Evolutionary conservation across 2,329 filamentous ascomycete species (phyloP).

Genomic region (Aspergillus costaricaensis): DNA sequence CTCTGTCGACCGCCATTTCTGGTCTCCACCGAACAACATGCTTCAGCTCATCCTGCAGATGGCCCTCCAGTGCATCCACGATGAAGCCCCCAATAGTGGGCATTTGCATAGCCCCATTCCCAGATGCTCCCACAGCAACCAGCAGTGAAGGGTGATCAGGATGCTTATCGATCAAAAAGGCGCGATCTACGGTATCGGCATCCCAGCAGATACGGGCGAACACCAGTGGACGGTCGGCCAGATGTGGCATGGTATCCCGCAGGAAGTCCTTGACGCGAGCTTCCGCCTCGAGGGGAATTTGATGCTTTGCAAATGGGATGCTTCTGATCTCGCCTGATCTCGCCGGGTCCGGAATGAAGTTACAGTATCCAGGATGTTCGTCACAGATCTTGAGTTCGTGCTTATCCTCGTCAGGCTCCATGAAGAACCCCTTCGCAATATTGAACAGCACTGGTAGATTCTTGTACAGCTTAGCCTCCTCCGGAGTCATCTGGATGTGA

Average conservation of each 20-base stretch:
- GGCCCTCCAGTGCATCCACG: slow-evolving; percentile 49
- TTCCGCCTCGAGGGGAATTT: slow-evolving; percentile 51
- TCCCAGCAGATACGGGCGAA: slow-evolving; percentile 60
- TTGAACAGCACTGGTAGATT: slow-evolving; percentile 55
- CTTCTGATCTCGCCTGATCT: slow-evolving; percentile 26
- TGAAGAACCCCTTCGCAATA: slow-evolving; percentile 53
- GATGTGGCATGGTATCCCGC: slow-evolving; percentile 55
- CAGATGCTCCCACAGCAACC: slow-evolving; percentile 38
- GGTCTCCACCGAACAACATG: slow-evolving; percentile 53
- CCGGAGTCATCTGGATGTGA: slow-evolving; percentile 51
- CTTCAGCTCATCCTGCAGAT: slow-evolving; percentile 45
- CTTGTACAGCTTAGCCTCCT: slow-evolving; percentile 50
- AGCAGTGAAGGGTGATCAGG: slow-evolving; percentile 47
- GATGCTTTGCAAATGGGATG: slow-evolving; percentile 47
- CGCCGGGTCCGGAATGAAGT: slow-evolving; percentile 39
- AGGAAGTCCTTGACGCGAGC: slow-evolving; percentile 51
- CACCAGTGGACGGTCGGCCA: slow-evolving; percentile 52
- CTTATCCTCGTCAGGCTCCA: slow-evolving; percentile 48
- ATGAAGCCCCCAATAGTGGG: slow-evolving; percentile 55
- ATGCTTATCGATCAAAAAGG: slow-evolving; percentile 56
- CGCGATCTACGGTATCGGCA: slow-evolving; percentile 56
- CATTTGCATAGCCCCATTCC: slow-evolving; percentile 45
- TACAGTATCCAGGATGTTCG: slow-evolving; percentile 60
- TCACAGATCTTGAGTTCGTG: slow-evolving; percentile 48
- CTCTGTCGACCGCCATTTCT: slow-evolving; percentile 48